Percentiles rank a stretch among this genome's conserved stretches.
phyloP scores from a whole-genome alignment of 225 moss, liverwort and hornwort species.

The Thuidium tamariscinum region DNA sequence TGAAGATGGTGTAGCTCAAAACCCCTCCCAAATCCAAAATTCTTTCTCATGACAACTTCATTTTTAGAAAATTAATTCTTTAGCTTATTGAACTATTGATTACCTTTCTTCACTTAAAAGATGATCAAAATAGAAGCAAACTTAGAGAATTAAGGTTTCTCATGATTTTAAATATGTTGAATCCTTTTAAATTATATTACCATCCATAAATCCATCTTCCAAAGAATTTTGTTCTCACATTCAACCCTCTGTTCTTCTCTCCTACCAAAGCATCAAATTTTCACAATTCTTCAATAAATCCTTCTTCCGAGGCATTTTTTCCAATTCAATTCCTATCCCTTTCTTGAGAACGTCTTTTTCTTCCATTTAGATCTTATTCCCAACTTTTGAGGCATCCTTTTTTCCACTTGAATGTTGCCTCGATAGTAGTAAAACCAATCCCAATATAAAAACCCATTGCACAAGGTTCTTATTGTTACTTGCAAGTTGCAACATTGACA shows the following conservation, averaged over 20 bases:
- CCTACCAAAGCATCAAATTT: not conserved
- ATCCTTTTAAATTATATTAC: not conserved
- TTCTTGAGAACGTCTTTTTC: not conserved
- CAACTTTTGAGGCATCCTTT: not conserved
- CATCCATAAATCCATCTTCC: not conserved
- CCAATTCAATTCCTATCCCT: not conserved
- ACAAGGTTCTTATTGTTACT: not conserved
- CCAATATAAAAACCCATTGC: not conserved
- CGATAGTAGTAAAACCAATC: not conserved
- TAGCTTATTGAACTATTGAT: no score
- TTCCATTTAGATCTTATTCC: not conserved
- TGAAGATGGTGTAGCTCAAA: not conserved
- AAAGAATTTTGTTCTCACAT: no score
- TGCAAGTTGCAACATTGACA: not conserved
- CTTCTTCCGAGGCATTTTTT: not conserved
- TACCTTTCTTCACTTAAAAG: not conserved
- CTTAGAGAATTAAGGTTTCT: not conserved
- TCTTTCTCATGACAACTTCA: not conserved
- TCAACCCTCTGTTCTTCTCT: not conserved
- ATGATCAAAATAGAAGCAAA: not conserved
- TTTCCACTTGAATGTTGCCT: not conserved
- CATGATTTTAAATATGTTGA: not conserved
- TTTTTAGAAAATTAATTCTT: not conserved
- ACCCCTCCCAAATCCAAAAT: accelerated
- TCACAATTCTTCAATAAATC: not conserved